These are phyloP conservation scores for Canavalia ensiformis DNA, from an alignment of 306 rosid genomes.

Conservation along the genomic window DNA sequence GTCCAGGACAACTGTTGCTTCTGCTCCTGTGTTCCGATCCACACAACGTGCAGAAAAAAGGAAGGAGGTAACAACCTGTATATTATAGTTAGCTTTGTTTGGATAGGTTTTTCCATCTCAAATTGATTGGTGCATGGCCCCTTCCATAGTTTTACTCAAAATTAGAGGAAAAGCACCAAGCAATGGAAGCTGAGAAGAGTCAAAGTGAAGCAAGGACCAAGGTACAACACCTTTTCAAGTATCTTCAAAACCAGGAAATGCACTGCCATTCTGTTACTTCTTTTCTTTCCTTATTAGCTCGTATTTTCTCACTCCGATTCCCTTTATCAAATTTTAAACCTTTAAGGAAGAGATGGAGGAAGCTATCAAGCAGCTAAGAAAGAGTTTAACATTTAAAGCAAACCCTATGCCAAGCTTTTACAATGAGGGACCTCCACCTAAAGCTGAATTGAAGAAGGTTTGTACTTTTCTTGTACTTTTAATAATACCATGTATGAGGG, in stretches of 20 bases:
- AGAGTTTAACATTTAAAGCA: constrained; percentile 93
- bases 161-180: constrained; percentile 92
- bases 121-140: constrained; percentile 34
- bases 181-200: constrained; percentile 87
- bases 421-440: constrained; percentile 97
- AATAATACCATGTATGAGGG: constrained; percentile 2
- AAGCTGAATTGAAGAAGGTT: constrained; percentile 95
- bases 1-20: constrained; percentile 69
- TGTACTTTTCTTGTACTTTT: constrained; percentile 41
- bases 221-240: constrained; percentile 62
- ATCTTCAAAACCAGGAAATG: constrained; percentile 32
- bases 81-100: constrained; percentile 34
- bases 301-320: constrained; percentile 36
- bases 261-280: constrained; percentile 41
- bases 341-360: constrained; percentile 88
- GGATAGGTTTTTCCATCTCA: constrained; percentile 31
- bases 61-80: constrained; percentile 72
- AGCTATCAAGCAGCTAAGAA: constrained; percentile 87
- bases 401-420: constrained; percentile 98
- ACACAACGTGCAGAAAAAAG: constrained; percentile 92
- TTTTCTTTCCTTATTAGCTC: constrained; percentile 25
- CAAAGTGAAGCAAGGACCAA: constrained; percentile 91
- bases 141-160: constrained; percentile 74
- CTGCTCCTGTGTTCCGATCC: constrained; percentile 82
- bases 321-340: constrained; percentile 49